Evolutionary conservation across 2,329 filamentous ascomycete species (phyloP), one percentile per base, ranked within the genome.

Genomic region (Aspergillus cejpii): DNA sequence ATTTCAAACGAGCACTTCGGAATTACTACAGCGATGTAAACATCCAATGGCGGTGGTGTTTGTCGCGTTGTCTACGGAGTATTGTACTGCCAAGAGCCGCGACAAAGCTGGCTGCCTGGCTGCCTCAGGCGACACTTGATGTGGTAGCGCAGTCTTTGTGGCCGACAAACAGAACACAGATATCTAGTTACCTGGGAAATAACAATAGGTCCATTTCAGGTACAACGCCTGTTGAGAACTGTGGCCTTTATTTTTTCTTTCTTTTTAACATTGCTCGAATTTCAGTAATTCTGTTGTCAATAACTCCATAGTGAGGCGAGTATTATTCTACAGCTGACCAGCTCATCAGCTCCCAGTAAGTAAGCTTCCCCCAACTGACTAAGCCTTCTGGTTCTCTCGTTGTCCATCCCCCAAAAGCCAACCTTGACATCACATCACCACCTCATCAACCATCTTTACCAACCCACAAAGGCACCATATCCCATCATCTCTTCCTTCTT

Each of bases 361-460:
- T 57, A 59, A 50, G 37, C 29, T 39, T 38, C 39, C 38, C 46
- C 41, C 39, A 45, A 47, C 56, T 66, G 61, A 65, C 61, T 66
- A 64, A 66, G 62, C 62, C 48, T 48, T 48, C 55, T 56, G 55
- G 49, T 55, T 60, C 59, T 58, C 52, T 60, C 54, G 56, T 53
- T 56, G 54, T 61, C 60, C 55, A 50, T 52, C 52, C 60, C 40
- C 46, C n/a, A n/a, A 42, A 38, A 45, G 39, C 47, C 51, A 54
- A 46, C 60, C 63, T 65, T 66, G 63, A 66, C 63, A 66, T 66
- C 63, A 66, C 63, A 59, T 63, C 62, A 61, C 59, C 56, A 54
- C 50, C 47, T 55, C 55, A 54, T 57, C 56, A 54, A 51, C 53
- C 47, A 49, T 47, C 47, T 45, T 48, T 38, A 27, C 44, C 47